Evolutionary conservation across 1,284 basidiomycete species (phyloP).

Genomic region (Papiliotrema terrestris): DNA sequence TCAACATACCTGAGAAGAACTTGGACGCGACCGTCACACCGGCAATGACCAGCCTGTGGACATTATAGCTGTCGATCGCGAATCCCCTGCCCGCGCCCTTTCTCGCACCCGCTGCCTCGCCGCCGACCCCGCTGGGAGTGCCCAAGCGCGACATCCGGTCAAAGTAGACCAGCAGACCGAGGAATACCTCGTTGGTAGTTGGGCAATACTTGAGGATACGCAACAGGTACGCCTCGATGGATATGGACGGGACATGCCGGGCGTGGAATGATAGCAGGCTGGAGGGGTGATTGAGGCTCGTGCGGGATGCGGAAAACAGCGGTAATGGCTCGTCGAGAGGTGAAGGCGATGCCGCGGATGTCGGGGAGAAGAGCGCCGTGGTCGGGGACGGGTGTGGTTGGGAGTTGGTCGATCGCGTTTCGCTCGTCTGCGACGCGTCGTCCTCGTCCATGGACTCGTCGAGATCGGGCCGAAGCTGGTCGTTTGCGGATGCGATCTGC

Average conservation of each 20-base stretch:
- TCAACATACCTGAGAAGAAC: constrained; percentile 69
- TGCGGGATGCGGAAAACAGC: constrained; percentile 67
- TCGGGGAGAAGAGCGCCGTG: constrained; percentile 28
- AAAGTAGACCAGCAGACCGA: constrained; percentile 92
- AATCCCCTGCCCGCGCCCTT: constrained; percentile 56
- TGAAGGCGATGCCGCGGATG: constrained; percentile 3
- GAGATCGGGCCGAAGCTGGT: constrained; percentile 53
- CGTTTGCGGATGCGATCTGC: constrained; percentile 89
- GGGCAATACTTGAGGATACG: constrained; percentile 98
- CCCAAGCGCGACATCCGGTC: constrained; percentile 65
- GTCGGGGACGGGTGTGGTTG: constrained; percentile 29
- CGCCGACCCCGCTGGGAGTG: constrained; percentile 34
- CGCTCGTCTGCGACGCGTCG: neutral
- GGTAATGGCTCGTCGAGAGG: constrained; percentile 59
- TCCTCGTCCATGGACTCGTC: constrained; percentile 16
- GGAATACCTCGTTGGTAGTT: constrained; percentile 95
- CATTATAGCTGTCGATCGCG: constrained; percentile 95
- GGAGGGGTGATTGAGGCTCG: constrained; percentile 70
- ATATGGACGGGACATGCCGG: constrained; percentile 89
- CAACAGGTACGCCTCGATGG: constrained; percentile 88
- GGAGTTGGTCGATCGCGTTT: constrained; percentile 5
- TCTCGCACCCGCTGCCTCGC: constrained; percentile 21
- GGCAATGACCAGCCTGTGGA: constrained; percentile 93
- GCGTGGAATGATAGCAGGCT: constrained; percentile 92
- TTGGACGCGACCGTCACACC: constrained; percentile 98